A percentile compares a stretch with the other conserved stretches of the same genome.
Evolutionary conservation across 352 stramenopile species (phyloP).

Genomic region (Plasmopara viticola): DNA sequence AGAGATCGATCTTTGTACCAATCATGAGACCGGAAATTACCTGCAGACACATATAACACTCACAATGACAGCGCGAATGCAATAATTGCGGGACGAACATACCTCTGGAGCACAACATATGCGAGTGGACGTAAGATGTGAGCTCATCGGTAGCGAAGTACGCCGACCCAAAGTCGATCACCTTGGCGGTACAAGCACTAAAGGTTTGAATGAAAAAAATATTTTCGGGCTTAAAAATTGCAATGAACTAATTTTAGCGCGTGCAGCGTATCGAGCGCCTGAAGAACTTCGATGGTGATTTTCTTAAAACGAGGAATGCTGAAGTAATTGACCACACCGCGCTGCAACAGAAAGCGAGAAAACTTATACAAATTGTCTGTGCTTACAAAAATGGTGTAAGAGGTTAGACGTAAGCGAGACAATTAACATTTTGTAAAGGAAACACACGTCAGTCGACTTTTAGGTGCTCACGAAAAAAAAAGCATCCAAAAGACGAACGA

Average conservation of each 20-base stretch:
- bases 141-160: slow-evolving; percentile 93
- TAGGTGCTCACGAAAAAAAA: slow-evolving; percentile 94
- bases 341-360: slow-evolving; percentile 74
- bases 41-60: too few relatives aligned
- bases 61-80: too few relatives aligned
- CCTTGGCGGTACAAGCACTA: slow-evolving; percentile 89
- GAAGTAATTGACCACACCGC: slow-evolving; percentile 91
- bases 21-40: slow-evolving; percentile 95
- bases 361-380: slow-evolving; percentile 98
- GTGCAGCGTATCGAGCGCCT: slow-evolving; percentile 81
- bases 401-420: not conserved
- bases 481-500: slow-evolving; percentile 92
- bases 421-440: not conserved
- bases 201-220: slow-evolving; percentile 87
- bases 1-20: slow-evolving; percentile 84
- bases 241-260: slow-evolving; percentile 94
- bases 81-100: slow-evolving; percentile 14
- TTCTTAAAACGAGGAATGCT: slow-evolving; percentile 89
- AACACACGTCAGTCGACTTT: slow-evolving; percentile 94
- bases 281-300: slow-evolving; percentile 95
- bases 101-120: slow-evolving; percentile 94
- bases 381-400: slow-evolving; percentile 13
- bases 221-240: slow-evolving; percentile 99
- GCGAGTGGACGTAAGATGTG: slow-evolving; percentile 96
- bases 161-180: slow-evolving; percentile 99